These are phyloP conservation scores for Annulohypoxylon nitens DNA, from an alignment of 495 filamentous ascomycete species.

Conservation along the genomic window DNA sequence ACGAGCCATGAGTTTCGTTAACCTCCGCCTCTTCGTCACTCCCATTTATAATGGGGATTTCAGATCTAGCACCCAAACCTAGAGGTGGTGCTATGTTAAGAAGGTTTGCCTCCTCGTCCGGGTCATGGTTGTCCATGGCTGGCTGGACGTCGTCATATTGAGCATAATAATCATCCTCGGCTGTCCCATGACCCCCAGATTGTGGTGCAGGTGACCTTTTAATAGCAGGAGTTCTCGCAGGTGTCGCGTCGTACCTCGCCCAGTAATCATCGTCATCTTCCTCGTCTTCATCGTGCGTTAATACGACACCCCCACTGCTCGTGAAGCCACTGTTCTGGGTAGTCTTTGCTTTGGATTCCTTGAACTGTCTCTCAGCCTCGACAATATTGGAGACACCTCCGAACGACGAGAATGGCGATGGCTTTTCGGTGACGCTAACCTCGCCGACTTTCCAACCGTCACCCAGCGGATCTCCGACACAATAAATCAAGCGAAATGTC, in stretches of 20 bases:
- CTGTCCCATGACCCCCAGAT: constrained; percentile 52
- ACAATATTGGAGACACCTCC: constrained; percentile 55
- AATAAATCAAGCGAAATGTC: constrained; percentile 65
- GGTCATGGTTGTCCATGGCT: constrained; percentile 90
- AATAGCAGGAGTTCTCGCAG: constrained; percentile 77
- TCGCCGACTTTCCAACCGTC: constrained; percentile 90
- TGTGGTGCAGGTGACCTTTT: constrained; percentile 72
- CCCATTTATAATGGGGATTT: constrained; percentile 29
- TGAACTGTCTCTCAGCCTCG: constrained; percentile 61
- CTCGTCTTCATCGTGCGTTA: constrained; percentile 67
- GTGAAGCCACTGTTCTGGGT: constrained; percentile 32
- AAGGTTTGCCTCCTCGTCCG: constrained; percentile 67
- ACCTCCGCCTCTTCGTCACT: constrained; percentile 46
- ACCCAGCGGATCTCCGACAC: constrained; percentile 71
- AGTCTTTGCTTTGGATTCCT: constrained; percentile 45
- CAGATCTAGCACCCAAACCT: constrained; percentile 45
- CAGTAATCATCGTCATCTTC: constrained; percentile 96
- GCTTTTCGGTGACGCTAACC: constrained; percentile 69
- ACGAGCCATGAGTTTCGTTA: constrained; percentile 48
- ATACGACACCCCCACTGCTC: constrained; percentile 40
- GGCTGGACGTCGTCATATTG: constrained; percentile 91
- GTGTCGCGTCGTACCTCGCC: constrained; percentile 91
- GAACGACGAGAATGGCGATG: constrained; percentile 57
- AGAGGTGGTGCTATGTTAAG: constrained; percentile 53
- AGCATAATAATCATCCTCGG: constrained; percentile 85